Conservation (phyloP, 768 basidiomycete species). For the Cyathus striatus region DNA sequence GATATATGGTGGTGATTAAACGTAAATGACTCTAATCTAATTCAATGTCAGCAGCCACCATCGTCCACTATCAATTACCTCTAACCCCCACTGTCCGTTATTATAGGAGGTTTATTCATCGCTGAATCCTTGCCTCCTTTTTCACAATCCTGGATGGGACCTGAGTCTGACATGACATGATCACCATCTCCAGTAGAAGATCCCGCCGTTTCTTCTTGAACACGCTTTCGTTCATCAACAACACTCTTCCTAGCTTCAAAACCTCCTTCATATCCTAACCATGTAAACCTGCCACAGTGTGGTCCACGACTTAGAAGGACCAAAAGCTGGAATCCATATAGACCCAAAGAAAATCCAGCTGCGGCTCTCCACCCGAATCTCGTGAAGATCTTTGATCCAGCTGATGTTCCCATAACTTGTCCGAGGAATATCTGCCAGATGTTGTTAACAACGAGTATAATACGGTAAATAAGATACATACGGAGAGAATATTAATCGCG, state of each 20-base stretch:
- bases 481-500: constrained; percentile 68
- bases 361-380: constrained; percentile 65
- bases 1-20: too few relatives aligned
- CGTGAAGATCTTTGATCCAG: constrained; percentile 68
- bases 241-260: constrained; percentile 35
- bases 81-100: too few relatives aligned
- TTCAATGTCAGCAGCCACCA: too few relatives aligned
- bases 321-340: constrained; percentile 49
- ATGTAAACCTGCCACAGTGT: constrained; percentile 49
- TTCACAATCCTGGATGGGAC: too few relatives aligned
- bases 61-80: too few relatives aligned
- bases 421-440: constrained; percentile 58
- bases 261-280: constrained; percentile 65
- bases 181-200: too few relatives aligned
- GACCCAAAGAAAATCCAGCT: constrained; percentile 55
- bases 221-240: constrained; percentile 17
- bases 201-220: too few relatives aligned
- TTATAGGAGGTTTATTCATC: too few relatives aligned
- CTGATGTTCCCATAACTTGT: constrained; percentile 78
- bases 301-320: constrained; percentile 66
- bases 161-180: too few relatives aligned
- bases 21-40: too few relatives aligned
- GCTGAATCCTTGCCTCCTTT: too few relatives aligned
- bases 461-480: constrained; percentile 21
- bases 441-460: neutral